Evolutionary conservation across 2,329 filamentous ascomycete genomes (phyloP), one percentile per base, ranked within the genome.

Genomic region (Aulographum hederae): DNA sequence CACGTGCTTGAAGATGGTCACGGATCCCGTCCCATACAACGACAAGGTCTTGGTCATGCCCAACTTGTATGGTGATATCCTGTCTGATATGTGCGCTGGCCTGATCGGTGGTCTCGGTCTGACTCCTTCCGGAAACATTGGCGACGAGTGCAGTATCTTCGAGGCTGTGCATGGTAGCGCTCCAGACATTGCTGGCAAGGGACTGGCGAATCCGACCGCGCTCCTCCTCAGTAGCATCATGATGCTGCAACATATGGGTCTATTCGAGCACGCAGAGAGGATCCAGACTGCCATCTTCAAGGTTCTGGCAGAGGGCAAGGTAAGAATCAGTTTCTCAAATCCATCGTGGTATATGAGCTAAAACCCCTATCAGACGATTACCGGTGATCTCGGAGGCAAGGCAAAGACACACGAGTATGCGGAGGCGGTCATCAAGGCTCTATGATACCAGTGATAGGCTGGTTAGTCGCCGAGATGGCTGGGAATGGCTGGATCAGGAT

Each of bases 51-150:
- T 98, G 35, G 89, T 98, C 60, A 77, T 75, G 66, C 89, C 89
- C 58, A 98, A 98, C 70, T 69, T 95, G 49, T 98, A 95, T 68
- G 89, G 89, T 60, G 89, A 95, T 63, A 98, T 98, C 69, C 73
- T 98, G 43, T 95, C 86, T 51, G 89, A 98, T 60, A 93, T 95
- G 82, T 95, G 89, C 67, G 89, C 89, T 49, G 89, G 89, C 64
- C 70, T 98, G 46, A 95, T 98, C 50, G 89, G 89, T 56, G 89
- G 89, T 60, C 78, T 98, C 41, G 89, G 89, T 56, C 74, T 98
- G 32, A 94, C 89, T 25, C 89, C 89, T 42, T 95, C 86, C 25
- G 89, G 86, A 52, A 98, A 98, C 73, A 95, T 94, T 52, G 89
- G 84, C 60, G 84, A 94, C 61, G 80, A 93, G 67, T 95, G 84